Percentiles rank a stretch among this genome's conserved stretches.
phyloP scores from a whole-genome alignment of 208 protist genomes.

The Angomonas deanei region DNA sequence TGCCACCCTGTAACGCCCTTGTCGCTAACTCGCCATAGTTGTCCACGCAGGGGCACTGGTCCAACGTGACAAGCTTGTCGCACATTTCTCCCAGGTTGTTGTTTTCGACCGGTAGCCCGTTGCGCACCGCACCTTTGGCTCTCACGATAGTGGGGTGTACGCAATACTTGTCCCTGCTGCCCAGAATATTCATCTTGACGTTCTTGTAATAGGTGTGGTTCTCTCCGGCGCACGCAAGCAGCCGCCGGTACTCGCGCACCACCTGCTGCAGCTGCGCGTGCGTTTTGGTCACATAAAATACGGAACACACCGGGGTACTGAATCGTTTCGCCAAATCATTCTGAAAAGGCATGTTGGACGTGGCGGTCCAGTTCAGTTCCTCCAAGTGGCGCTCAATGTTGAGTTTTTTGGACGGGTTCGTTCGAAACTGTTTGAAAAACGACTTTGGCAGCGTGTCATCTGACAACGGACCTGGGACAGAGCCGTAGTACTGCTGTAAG shows the following conservation, averaged over 20 bases:
- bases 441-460: slow-evolving; percentile 23
- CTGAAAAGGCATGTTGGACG: neutral
- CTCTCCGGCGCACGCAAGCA: slow-evolving; percentile 15
- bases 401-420: slow-evolving; percentile 22
- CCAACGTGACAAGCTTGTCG: slow-evolving; percentile 71
- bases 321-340: slow-evolving; percentile 54
- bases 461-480: slow-evolving; percentile 8
- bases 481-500: neutral
- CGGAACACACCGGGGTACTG: slow-evolving; percentile 41
- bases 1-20: slow-evolving; percentile 32
- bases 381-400: neutral
- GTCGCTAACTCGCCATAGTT: slow-evolving; percentile 47
- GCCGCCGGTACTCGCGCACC: slow-evolving; percentile 88
- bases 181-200: slow-evolving; percentile 90
- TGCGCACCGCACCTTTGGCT: slow-evolving; percentile 12
- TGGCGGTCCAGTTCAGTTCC: neutral
- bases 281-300: slow-evolving; percentile 95
- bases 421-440: slow-evolving; percentile 62
- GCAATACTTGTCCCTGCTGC: slow-evolving; percentile 93
- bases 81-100: slow-evolving; percentile 85
- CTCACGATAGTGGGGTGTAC: slow-evolving; percentile 71
- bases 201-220: neutral
- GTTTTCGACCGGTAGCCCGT: slow-evolving; percentile 43
- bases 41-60: slow-evolving; percentile 57
- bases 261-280: slow-evolving; percentile 96